Evolutionary conservation across 768 basidiomycete genomes (phyloP).

Genomic region (Leccinum uliginosum): DNA sequence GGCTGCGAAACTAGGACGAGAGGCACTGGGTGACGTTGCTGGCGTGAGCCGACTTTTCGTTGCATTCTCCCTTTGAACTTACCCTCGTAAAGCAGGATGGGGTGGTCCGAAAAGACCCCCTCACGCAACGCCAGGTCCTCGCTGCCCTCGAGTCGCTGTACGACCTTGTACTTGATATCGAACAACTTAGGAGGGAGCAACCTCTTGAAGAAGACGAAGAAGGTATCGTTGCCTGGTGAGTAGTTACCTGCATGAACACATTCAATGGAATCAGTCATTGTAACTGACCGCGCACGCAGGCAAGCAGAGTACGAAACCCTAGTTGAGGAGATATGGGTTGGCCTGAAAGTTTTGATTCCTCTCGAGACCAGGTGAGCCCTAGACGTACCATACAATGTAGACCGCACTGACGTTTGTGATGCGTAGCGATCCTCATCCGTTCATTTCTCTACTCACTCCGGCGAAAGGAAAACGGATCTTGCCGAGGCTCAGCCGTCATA

Average conservation of each 20-base stretch:
- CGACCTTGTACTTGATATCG: conserved; percentile 76
- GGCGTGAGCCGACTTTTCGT: conserved; percentile 36
- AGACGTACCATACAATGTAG: background rate
- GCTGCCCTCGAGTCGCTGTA: conserved; percentile 80
- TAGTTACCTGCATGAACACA: background rate
- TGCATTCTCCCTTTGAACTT: background rate
- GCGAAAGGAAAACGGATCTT: conserved; percentile 92
- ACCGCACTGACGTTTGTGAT: background rate
- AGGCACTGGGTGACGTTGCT: conserved; percentile 60
- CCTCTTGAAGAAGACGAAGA: conserved; percentile 52
- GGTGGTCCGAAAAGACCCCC: conserved; percentile 63
- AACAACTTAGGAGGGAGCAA: conserved; percentile 79
- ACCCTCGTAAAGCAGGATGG: conserved; percentile 47
- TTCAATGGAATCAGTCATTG: background rate
- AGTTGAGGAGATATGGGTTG: conserved; percentile 74
- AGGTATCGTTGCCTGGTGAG: conserved; percentile 43
- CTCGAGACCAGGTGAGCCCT: conserved; percentile 79
- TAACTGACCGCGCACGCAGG: conserved; percentile 37
- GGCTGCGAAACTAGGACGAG: conserved; percentile 70
- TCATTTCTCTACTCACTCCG: conserved; percentile 84
- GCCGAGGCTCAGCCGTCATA: conserved; percentile 81
- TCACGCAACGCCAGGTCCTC: conserved; percentile 75
- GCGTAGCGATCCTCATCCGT: conserved; percentile 86
- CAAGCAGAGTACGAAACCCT: conserved; percentile 50
- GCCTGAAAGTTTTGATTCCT: conserved; percentile 81